Base-by-base conservation (phyloP, 2,329 filamentous ascomycete species). In the Xylaria arbuscula region DNA sequence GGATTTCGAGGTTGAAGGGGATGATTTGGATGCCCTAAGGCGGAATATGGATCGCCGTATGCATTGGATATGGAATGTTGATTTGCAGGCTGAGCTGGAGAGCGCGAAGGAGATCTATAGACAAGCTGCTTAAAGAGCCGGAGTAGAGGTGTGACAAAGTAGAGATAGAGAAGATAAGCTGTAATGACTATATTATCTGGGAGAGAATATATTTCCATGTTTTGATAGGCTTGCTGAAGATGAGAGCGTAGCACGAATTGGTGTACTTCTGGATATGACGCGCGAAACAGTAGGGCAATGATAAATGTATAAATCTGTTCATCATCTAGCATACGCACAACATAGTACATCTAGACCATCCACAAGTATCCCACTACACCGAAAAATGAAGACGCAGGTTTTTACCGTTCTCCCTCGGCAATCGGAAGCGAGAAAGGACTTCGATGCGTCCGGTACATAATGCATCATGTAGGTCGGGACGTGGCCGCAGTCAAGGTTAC, bases 1-100 rank as follows among this genome's bases (percentile, higher is more conserved):
- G 73, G 79, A 87, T 70, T 82, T 83, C 48, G 77, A 82, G 58
- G 72, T 75, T 5, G 67, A 80, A 13, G 80, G 40, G 0, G 75
- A 72, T 34, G 80, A 83, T 58, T 54, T 79, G 0, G 76, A 81
- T 8, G 75, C 70, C 1, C 78, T 84, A 15, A 75, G 80, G 47
- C 75, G 76, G n/a, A 78, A 74, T 36, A 75, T 80, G 72, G 76
- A 72, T 61, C 74, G 55, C 2, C 75, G 79, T 19, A 78, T 76
- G 73, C 70, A 70, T 19, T 81, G 76, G 79, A 81, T 81, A 47
- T 82, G 76, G 79, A 74, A 75, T 66, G 75, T 72, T 47, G 80
- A 78, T 74, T 73, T 80, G 70, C 50, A 72, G 8, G 65, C 74
- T 19, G 78, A 81, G 45, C 77, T 85, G 63, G 76, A 76, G 15